Evolutionary conservation across 2,329 filamentous ascomycete species (phyloP).

Genomic region (Penicillium freii): DNA sequence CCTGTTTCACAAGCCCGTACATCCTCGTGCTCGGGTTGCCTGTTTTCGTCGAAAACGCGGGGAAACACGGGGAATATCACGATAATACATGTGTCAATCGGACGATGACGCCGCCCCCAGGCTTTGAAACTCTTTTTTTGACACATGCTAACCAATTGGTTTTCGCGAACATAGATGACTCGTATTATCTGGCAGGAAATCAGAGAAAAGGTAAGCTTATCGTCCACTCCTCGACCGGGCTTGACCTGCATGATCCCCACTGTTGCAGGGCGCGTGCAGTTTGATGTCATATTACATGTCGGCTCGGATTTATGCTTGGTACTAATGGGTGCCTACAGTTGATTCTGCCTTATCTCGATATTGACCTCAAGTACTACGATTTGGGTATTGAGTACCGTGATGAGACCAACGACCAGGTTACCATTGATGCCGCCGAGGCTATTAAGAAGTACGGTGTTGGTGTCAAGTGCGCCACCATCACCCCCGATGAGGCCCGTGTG

Average conservation of each 20-base stretch:
- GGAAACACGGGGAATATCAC: slow-evolving; percentile 31
- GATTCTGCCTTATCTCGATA: slow-evolving; percentile 91
- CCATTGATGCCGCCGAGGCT: slow-evolving; percentile 88
- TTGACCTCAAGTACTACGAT: slow-evolving; percentile 98
- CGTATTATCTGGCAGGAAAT: slow-evolving; percentile 98
- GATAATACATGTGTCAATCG: slow-evolving; percentile 24
- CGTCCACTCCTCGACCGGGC: slow-evolving; percentile 10
- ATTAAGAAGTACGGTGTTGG: slow-evolving; percentile 99
- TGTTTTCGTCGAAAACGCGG: slow-evolving; percentile 34
- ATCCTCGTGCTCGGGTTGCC: slow-evolving; percentile 12
- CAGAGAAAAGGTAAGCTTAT: slow-evolving; percentile 73
- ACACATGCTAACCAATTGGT: slow-evolving; percentile 23
- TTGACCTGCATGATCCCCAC: slow-evolving; percentile 19
- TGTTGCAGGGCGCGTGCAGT: slow-evolving; percentile 17
- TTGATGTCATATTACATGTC: slow-evolving; percentile 8
- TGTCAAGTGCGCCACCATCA: slow-evolving; percentile 99
- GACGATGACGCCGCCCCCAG: not conserved
- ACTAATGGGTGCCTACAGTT: slow-evolving; percentile 52
- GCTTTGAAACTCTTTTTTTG: not conserved
- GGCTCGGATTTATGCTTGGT: not conserved
- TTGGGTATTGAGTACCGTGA: slow-evolving; percentile 92
- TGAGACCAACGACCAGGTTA: slow-evolving; percentile 94
- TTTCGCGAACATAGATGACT: slow-evolving; percentile 68
- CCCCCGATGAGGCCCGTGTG: slow-evolving; percentile 92
- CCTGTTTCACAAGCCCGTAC: slow-evolving; percentile 23